Base-by-base conservation (phyloP, 139 green algal genomes). In the Gonium pectorale region DNA sequence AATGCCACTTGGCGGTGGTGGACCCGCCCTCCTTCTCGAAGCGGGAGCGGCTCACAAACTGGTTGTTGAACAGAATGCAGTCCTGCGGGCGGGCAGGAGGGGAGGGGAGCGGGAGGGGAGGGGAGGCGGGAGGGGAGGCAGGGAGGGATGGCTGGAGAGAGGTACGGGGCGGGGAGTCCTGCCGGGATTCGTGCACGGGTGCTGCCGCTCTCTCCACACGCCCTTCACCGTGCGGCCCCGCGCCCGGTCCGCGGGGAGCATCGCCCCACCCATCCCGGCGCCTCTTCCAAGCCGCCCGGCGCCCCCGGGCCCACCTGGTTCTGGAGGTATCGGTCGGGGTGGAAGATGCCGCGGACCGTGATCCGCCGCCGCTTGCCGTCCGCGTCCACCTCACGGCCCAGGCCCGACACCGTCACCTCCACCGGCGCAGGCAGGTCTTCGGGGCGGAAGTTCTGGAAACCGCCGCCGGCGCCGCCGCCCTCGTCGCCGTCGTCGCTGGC, bases 1-100 rank as follows among this genome's bases (percentile, higher is more conserved):
- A 81, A 40, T 81, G 74, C 74, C 74, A 81, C 56, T 81, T 81
- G 74, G 74, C 74, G 56, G 74, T 81, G 56, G 74, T 81, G 54
- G 44, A 67, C 24, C 74, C 74, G 41, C 74, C 74, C 37, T 63
- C 74, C 74, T 81, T 81, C 74, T 81, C 74, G 29, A 81, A 81
- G n/a, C 49, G 31, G 1, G 56, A 71, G 31, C 74, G 74, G 27
- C 38, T 60, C 13, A 81, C 62, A 15, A 60, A 81, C 56, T 81
- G 63, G 40, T 81, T 81, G 49, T 81, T 62, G 22, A 52, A 81
- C 3, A 41, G 31, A 27, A 81, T 70, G 56, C 74, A 81, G 38
- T 81, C 74, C 74, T 81, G 72, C 6, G 0, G 33, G 44, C 9
- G 8, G 66, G 38, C 26, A 24, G 41, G 66, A 41, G 7, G 64